Evolutionary conservation across 345 rosid genomes (phyloP), one percentile per base, ranked within the genome.

Genomic region (Gossypium rotundifolium): DNA sequence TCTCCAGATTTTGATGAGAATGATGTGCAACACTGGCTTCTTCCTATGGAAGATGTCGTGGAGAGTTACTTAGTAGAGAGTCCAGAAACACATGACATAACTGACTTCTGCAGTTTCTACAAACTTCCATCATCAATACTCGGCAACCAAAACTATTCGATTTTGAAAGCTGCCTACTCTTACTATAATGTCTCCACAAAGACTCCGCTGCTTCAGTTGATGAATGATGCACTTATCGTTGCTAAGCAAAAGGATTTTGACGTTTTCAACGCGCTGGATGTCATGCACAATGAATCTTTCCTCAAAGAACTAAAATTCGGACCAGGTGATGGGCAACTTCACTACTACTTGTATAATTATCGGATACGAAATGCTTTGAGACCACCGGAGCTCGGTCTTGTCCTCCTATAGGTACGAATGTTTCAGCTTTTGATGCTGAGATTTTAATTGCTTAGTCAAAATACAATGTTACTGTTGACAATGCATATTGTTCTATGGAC

Each of bases 51-150:
- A 75, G 74, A 85, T 52, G 98, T 94, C 1, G 86, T 94, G 23
- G 94, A 94, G 72, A 92, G 97, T 79, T 94, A 76, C 85, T 52
- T 94, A 76, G 98, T 94, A 7, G 97, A 91, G 73, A 89, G 91
- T 77, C 97, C 98, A 0, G 93, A 91, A 73, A 92, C 89, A 27
- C 98, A 86, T 14, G 90, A 94, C 67, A 84, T 94, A 44, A 94
- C 98, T 0, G 98, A 94, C 68, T 89, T 94, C 80, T 94, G 98
- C 85, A 91, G 98, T 83, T 94, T 92, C 87, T 92, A 92, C 82
- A 85, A 93, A 9, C 92, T 94, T n/a, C 97, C 98, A 18, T 94
- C 95, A 11, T 86, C 98, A 0, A 91, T 94, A 64, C 97, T 94
- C 1, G 98, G 97, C 65, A 94, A 91, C 82, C 94, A 81, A 55